These are phyloP conservation scores for Paraphoma sp. DNA, from an alignment of 2,329 filamentous ascomycete genomes.

Conservation along the genomic window DNA sequence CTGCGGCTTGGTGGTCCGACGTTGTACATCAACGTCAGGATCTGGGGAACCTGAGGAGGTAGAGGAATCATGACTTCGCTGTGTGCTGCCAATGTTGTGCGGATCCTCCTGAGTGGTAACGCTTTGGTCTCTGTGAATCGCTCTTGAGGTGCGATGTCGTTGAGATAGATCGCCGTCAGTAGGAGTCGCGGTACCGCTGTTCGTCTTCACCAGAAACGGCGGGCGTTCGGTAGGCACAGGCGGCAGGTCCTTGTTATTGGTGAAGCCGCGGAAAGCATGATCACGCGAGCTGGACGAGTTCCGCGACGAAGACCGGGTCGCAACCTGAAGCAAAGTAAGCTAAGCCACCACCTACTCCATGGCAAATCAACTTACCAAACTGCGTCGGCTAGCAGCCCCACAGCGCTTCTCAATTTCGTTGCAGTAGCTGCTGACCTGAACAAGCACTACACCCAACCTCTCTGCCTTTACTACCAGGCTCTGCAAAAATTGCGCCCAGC, in stretches of 20 bases:
- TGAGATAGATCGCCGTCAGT: conserved; percentile 18
- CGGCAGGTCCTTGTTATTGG: conserved; percentile 46
- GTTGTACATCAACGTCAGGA: conserved; percentile 25
- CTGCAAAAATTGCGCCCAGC: conserved; percentile 83
- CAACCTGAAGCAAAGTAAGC: conserved; percentile 29
- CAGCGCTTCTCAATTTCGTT: conserved; percentile 86
- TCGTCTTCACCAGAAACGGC: conserved; percentile 29
- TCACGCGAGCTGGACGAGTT: conserved; percentile 46
- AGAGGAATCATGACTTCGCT: conserved; percentile 22
- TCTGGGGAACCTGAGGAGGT: conserved; percentile 13
- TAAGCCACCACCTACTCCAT: neutral
- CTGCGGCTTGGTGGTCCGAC: conserved; percentile 16
- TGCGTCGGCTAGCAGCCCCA: conserved; percentile 80
- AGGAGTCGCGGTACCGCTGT: conserved; percentile 20
- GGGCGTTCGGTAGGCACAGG: conserved; percentile 39
- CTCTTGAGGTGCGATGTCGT: conserved; percentile 17
- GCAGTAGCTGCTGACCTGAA: conserved; percentile 77
- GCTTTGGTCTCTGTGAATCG: conserved; percentile 22
- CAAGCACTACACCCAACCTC: conserved; percentile 71
- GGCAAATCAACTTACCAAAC: conserved; percentile 64
- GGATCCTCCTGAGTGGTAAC: neutral
- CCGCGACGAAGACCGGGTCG: conserved; percentile 46
- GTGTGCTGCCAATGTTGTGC: conserved; percentile 1
- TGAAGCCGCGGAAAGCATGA: conserved; percentile 40
- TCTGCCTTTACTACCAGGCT: conserved; percentile 77